Conservation (phyloP, 2,329 filamentous ascomycete genomes). For the Tolypocladium sp. region DNA sequence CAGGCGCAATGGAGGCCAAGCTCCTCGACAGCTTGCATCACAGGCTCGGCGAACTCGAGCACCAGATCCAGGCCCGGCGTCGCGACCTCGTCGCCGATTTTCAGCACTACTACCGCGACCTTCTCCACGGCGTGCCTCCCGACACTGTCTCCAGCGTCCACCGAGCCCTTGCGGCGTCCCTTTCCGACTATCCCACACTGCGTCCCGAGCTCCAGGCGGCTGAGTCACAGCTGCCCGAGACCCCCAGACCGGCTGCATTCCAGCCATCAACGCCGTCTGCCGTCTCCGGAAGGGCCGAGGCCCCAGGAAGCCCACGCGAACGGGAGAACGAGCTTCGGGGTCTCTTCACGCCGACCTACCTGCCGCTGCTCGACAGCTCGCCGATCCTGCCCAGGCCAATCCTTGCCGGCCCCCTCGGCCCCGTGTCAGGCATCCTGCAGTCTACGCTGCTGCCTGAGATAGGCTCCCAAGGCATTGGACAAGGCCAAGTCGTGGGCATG, state of each 20-base stretch:
- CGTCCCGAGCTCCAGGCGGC: constrained; percentile 23
- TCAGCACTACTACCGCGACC: constrained; percentile 39
- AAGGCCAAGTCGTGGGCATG: constrained; percentile 14
- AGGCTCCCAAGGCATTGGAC: constrained; percentile 1
- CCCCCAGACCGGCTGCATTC: constrained; percentile 19
- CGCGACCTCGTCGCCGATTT: constrained; percentile 50
- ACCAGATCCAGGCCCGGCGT: constrained; percentile 46
- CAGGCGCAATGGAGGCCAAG: constrained; percentile 30
- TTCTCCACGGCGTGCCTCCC: constrained; percentile 37
- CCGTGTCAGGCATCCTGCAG: constrained; percentile 2
- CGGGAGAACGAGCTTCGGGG: constrained; percentile 52
- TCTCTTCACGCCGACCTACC: constrained; percentile 53
- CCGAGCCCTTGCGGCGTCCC: constrained; percentile 33
- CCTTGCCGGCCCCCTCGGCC: constrained; percentile 6
- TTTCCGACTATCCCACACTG: constrained; percentile 37
- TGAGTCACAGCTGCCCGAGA: constrained; percentile 24
- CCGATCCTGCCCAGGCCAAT: constrained; percentile 13
- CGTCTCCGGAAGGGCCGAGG: constrained; percentile 16
- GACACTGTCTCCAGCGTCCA: constrained; percentile 37
- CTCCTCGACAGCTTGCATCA: constrained; percentile 42
- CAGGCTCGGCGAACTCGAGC: constrained; percentile 47
- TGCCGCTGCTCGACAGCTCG: constrained; percentile 48
- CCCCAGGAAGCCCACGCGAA: constrained; percentile 37
- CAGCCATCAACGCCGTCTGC: constrained; percentile 19
- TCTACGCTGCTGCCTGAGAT: constrained; percentile 6